A percentile compares a stretch with the other conserved stretches of the same genome.
Conservation (phyloP, 106 monocot genomes). For the Phalaenopsis aphrodite region DNA sequence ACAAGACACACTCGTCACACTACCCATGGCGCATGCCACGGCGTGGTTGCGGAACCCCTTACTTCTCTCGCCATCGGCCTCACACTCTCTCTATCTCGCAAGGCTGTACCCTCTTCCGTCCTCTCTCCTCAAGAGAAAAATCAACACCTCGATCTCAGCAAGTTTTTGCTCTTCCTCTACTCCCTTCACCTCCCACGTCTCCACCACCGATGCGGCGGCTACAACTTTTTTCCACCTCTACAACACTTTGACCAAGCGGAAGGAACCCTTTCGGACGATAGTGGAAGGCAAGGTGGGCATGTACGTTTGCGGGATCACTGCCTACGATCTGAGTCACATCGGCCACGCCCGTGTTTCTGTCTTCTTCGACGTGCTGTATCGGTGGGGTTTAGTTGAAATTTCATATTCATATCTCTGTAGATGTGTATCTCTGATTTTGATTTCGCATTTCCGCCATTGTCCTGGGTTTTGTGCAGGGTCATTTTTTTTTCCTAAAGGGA, state of each 20-base stretch:
- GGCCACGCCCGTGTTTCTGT: constrained; percentile 91
- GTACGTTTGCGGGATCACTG: constrained; percentile 89
- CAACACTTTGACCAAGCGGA: constrained; percentile 67
- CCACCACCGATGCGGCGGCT: neutral
- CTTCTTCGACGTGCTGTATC: constrained; percentile 76
- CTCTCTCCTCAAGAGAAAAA: neutral
- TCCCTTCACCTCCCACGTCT: neutral
- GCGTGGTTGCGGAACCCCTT: neutral
- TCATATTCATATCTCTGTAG: neutral
- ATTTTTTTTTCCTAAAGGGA: neutral
- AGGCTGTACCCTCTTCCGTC: neutral
- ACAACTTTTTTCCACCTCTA: constrained; percentile 36
- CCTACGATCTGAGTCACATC: constrained; percentile 87
- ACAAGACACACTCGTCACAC: neutral
- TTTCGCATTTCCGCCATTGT: neutral
- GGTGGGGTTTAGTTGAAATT: constrained; percentile 22
- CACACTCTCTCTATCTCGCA: neutral
- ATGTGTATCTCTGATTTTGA: neutral
- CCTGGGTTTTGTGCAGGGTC: neutral
- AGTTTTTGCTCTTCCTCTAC: neutral
- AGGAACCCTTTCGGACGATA: constrained; percentile 56
- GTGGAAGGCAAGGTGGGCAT: constrained; percentile 69
- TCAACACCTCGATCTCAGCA: neutral
- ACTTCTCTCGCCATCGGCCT: neutral
- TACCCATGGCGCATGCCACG: neutral